Evolutionary conservation across 257 asterid species (phyloP), one percentile per base, ranked within the genome.

Genomic region (Rehmannia glutinosa): DNA sequence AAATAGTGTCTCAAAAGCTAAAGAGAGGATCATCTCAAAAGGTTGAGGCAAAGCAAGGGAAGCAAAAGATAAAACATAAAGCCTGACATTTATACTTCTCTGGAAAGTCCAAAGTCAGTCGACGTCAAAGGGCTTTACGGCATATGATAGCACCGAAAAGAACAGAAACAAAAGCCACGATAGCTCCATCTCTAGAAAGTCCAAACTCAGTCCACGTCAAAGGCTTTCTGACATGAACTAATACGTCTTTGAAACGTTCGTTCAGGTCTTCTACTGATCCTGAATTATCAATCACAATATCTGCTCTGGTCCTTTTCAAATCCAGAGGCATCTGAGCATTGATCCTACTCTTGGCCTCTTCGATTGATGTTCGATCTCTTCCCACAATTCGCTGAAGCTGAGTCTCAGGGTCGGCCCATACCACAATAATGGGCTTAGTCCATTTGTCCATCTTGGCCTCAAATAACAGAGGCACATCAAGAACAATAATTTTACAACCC

Each of bases 401-500:
- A 73, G 97, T 94, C 77, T 82, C 78, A 1, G 90, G 95, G 63
- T 88, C 90, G 50, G 84, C 96, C 97, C 96, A 94, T 63, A 94
- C 90, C 50, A 94, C 97, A 62, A 91, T 72, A 33, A 85, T 78
- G 64, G 99, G 96, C 45, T 82, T 88, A 43, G 99, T 88, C 96
- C 96, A 94, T 60, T 54, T 81, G 77, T 85, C 91, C 74, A 94
- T 80, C 78, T 88, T 91, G 71, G 90, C 93, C 80, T 94, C 97
- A 71, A 94, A 91, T 83, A 94, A 76, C 77, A 94, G 78, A 68
- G 97, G 99, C 62, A 94, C 93, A 51, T 91, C 99, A 13, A 94
- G 96, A 75, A 91, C 89, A 45, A 91, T 88, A 42, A 69, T 71
- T 46, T 80, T 81, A 51, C 76, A 84, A 53, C 97, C 96, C 76